Evolutionary conservation across 805 yeast species (phyloP), one percentile per base, ranked within the genome.

Genomic region (Yueomyces sp.): DNA sequence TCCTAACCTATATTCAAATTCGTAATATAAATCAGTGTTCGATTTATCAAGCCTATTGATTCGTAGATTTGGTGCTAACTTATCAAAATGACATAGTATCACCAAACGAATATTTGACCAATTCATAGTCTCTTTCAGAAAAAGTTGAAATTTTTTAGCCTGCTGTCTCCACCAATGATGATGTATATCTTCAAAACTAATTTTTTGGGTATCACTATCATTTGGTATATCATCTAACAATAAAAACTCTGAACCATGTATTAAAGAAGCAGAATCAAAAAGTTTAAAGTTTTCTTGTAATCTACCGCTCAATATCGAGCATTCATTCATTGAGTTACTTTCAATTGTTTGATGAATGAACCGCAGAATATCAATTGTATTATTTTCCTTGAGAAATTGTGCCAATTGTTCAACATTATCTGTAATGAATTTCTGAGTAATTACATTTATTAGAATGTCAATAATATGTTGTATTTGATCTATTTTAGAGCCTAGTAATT

Each of bases 401-500:
- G 73, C 69, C 36, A 76, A 38, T 4, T 62, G 52, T 9, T 48
- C 37, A 2, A 49, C 44, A 36, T 45, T 37, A 31, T 54, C 45
- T 2, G 42, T 37, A 8, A 54, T 47, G 5, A 62, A 51, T 5
- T 39, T 31, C 0, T 46, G 36, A 2, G 52, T 38, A 38, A 54
- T 53, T 3, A 44, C 28, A 3, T 53, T 45, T 34, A 73, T 60
- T 0, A 77, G 43, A 2, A 55, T 44, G 1, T 51, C 42, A 1
- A 75, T 32, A 1, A 80, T 64, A 0, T 40, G 34, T 1, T 48
- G 45, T 0, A 74, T 12, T 11, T 66, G 59, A 27, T 55, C 56
- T 39, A 64, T 49, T 1, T 86, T 87, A 2, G 56, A 46, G 1
- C 57, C 52, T 0, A 82, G 74, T 4, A 79, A 55, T 3, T 59